Conservation (phyloP, 306 rosid genomes). For the Begonia fuchsioides region DNA sequence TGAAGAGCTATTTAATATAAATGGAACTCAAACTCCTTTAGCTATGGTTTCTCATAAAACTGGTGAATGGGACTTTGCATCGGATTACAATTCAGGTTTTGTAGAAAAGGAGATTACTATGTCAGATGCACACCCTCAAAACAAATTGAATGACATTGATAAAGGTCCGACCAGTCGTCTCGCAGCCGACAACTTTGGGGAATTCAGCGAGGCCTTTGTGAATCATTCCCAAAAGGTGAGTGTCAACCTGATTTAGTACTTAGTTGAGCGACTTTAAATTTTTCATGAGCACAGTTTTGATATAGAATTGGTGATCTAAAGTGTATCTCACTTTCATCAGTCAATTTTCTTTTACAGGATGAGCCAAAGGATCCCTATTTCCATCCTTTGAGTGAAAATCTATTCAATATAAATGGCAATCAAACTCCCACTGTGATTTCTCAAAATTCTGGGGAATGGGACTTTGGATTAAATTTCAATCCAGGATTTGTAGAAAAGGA, state of each 20-base stretch:
- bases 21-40: background rate
- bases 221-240: conserved; percentile 2
- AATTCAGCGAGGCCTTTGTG: conserved; percentile 20
- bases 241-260: too few species aligned
- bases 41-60: conserved; percentile 9
- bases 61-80: conserved; percentile 12
- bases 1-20: background rate
- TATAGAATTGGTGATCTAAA: too few species aligned
- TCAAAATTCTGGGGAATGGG: conserved; percentile 11
- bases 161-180: conserved; percentile 17
- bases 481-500: conserved; percentile 7
- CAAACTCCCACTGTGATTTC: conserved; percentile 6
- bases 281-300: conserved; percentile 5
- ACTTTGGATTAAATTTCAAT: conserved; percentile 8
- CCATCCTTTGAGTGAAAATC: conserved; percentile 9
- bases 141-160: conserved; percentile 15
- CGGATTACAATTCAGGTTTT: conserved; percentile 1
- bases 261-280: conserved; percentile 16
- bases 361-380: conserved; percentile 8
- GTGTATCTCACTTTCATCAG: too few species aligned
- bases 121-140: background rate
- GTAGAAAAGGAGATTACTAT: conserved; percentile 1
- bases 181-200: conserved; percentile 24
- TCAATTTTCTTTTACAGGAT: conserved; percentile 7
- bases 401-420: background rate